Evolutionary conservation across 1,139 yeast species (phyloP).

Genomic region (Scheffersomyces titani): DNA sequence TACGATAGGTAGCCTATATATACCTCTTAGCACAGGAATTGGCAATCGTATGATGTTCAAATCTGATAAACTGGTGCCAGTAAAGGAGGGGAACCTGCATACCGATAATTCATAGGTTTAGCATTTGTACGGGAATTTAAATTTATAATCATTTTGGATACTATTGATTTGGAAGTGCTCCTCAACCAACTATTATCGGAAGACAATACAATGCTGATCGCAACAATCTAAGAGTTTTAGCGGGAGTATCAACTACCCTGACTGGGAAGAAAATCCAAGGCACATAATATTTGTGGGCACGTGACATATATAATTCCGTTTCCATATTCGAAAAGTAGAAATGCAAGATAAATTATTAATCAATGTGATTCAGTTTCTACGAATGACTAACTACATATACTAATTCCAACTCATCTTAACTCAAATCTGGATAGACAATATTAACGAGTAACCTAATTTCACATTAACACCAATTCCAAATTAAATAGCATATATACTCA

Average conservation of each 20-base stretch:
- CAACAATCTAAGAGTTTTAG: background rate
- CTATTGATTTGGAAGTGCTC: too few relatives aligned
- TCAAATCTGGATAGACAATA: background rate
- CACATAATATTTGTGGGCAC: background rate
- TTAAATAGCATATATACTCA: too few relatives aligned
- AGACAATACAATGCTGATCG: too few relatives aligned
- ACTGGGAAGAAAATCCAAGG: background rate
- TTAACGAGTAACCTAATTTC: background rate
- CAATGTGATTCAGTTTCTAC: background rate
- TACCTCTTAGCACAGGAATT: background rate
- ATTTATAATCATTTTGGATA: background rate
- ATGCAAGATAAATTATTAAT: too few relatives aligned
- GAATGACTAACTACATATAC: background rate
- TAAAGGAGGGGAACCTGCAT: background rate
- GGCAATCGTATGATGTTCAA: background rate
- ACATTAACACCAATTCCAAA: background rate
- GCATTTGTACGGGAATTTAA: background rate
- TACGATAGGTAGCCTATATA: background rate
- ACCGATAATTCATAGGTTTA: background rate
- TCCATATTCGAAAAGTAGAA: background rate
- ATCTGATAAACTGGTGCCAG: background rate
- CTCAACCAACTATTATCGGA: too few relatives aligned
- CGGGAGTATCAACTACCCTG: background rate
- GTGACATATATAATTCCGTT: background rate
- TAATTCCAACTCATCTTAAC: background rate